Evolutionary conservation across 192 early-diverging fungal genomes (phyloP).

Genomic region (Backusella morwellensis): DNA sequence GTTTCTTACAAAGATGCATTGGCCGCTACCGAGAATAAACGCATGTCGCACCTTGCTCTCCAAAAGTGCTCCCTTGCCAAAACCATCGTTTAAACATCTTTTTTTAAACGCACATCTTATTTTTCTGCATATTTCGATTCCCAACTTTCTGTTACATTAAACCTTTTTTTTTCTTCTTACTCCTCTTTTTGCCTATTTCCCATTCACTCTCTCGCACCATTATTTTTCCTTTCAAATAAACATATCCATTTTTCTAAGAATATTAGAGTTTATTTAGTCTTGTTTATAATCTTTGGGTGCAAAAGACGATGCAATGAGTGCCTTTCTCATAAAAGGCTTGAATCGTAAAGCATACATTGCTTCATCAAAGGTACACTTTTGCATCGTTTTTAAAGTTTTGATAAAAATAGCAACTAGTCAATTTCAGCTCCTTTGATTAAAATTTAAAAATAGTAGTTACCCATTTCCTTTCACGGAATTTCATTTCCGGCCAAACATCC

Average conservation of each 20-base stretch:
- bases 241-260: not conserved
- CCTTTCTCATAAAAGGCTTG: constrained; percentile 24
- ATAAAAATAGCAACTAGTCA: not conserved
- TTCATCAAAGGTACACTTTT: constrained; percentile 25
- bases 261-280: not conserved
- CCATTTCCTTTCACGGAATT: constrained; percentile 23
- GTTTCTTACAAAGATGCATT: constrained; percentile 13
- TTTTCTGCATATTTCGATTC: not conserved
- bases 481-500: constrained; percentile 54
- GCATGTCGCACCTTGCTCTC: constrained; percentile 20
- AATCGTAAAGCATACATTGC: constrained; percentile 2
- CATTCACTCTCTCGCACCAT: not conserved
- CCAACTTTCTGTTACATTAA: not conserved
- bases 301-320: not conserved
- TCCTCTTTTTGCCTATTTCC: not conserved
- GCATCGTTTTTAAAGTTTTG: not conserved
- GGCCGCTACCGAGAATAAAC: not conserved
- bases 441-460: not conserved
- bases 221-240: not conserved
- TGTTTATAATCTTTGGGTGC: not conserved
- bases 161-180: not conserved
- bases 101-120: not conserved
- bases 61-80: constrained; percentile 18
- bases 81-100: not conserved
- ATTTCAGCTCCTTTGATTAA: not conserved